Evolutionary conservation across 2,329 filamentous ascomycete genomes (phyloP), one percentile per base, ranked within the genome.

Genomic region (Ophidiomyces ophidiicola): DNA sequence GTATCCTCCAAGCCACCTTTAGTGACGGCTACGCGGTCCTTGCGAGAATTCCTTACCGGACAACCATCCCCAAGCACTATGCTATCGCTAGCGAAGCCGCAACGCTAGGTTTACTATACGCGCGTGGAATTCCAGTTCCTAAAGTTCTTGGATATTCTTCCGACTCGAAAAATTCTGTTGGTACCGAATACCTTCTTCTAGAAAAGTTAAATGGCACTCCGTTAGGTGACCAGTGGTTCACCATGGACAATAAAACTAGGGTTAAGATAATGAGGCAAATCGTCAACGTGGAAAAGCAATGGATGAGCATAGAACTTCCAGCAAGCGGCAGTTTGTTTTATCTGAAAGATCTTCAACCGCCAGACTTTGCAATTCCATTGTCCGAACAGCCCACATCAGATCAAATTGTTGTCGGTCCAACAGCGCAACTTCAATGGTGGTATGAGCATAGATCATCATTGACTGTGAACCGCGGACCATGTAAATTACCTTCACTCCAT

Each of bases 131-230:
- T 39, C 58, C 56, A n/a, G 59, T 62, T n/a, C 60, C 60, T 0
- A 48, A 55, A 37, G 48, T 64, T 12, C 54, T 56, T 35, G 43
- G 46, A 14, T 63, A 61, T 46, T 59, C 55, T 6, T 30, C 54
- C 21, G 54, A 52, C 18, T 39, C 37, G 2, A 46, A 52, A 11
- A 64, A 64, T 36, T 15, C 54, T 39, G 59, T 60, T 37, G 55
- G 59, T 0, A 53, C 55, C 2, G 60, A 63, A 49, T 64, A 60
- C 19, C 49, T 66, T 14, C 48, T 64, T 4, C 53, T 64, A 44
- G 60, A 61, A 40, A 50, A 53, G 18, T 46, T 55, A 11, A 41
- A 21, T 1, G 61, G 61, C 8, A 44, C 44, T 8, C 49, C 52
- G 3, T 37, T 61, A 14, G 56, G 52, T 7, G 48, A 52, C 4